Percentiles rank a stretch among this genome's conserved stretches.
These are phyloP conservation scores for Leishmania braziliensis DNA, from an alignment of 208 protist species.

Conservation along the genomic window DNA sequence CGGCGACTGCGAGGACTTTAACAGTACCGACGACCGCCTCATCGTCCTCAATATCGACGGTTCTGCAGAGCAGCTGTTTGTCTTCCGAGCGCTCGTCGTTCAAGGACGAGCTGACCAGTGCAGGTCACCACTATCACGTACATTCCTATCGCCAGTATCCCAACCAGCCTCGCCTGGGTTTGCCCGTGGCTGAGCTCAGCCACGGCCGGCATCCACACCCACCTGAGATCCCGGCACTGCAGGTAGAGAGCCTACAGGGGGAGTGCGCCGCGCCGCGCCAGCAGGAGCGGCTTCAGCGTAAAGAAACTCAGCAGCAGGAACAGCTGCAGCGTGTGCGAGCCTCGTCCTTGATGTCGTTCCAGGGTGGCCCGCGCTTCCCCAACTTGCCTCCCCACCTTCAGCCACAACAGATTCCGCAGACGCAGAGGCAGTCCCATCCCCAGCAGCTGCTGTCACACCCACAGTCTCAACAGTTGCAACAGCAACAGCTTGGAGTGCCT, in stretches of 20 bases:
- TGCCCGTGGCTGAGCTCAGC: neutral
- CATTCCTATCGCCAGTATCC: neutral
- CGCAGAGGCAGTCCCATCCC: neutral
- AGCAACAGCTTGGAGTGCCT: neutral
- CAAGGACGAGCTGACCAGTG: neutral
- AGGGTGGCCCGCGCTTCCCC: conserved; percentile 1
- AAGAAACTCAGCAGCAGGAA: neutral
- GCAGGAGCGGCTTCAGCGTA: neutral
- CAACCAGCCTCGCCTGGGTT: neutral
- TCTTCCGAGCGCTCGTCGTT: conserved; percentile 8
- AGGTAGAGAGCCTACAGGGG: neutral
- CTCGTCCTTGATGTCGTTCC: neutral
- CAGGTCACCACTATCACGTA: neutral
- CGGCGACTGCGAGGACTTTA: neutral
- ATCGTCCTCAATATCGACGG: neutral
- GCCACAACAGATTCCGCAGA: neutral
- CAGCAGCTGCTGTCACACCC: neutral
- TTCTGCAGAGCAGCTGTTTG: neutral
- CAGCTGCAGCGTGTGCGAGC: neutral
- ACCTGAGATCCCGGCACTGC: neutral
- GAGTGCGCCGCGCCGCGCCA: neutral
- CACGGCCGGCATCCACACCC: neutral
- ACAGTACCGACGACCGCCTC: neutral
- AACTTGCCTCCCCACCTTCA: conserved; percentile 14
- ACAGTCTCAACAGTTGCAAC: neutral